Evolutionary conservation across 2,329 filamentous ascomycete species (phyloP).

Genomic region (Epichloe uncinata): DNA sequence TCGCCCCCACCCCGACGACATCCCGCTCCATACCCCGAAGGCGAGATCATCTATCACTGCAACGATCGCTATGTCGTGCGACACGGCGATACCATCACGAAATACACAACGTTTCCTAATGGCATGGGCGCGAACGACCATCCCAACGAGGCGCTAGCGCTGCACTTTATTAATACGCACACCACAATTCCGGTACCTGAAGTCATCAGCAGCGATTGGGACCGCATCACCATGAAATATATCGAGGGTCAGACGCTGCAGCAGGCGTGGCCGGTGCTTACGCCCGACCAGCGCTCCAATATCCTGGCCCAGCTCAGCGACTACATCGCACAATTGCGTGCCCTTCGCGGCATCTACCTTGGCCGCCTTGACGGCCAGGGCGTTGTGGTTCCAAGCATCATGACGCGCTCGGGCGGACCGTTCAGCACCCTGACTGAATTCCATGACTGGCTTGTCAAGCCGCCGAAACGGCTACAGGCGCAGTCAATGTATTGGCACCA

Average conservation of each 20-base stretch:
- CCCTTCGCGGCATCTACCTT: conserved; percentile 8
- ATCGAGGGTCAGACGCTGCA: conserved; percentile 15
- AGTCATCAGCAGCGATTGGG: conserved; percentile 14
- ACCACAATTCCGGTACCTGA: conserved; percentile 15
- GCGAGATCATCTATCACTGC: conserved; percentile 9
- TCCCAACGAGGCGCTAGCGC: neutral
- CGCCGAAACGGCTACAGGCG: conserved; percentile 5
- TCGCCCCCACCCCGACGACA: conserved; percentile 8
- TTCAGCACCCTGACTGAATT: conserved; percentile 10
- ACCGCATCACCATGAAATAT: conserved; percentile 15
- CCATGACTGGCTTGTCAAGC: conserved; percentile 13
- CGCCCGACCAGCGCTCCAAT: neutral
- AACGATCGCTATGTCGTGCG: conserved; percentile 6
- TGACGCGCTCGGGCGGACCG: conserved; percentile 12
- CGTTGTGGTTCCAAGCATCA: conserved; percentile 10
- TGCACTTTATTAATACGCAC: conserved; percentile 10
- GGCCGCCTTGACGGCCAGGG: conserved; percentile 14
- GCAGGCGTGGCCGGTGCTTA: neutral
- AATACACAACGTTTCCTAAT: conserved; percentile 10
- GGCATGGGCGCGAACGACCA: conserved; percentile 7
- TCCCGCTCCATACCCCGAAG: conserved; percentile 11
- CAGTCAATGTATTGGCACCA: conserved; percentile 12
- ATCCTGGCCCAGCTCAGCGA: neutral
- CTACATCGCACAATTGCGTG: neutral
- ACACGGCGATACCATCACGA: conserved; percentile 10